Base-by-base conservation (phyloP, 2,329 filamentous ascomycete species). In the Neurospora sp. region DNA sequence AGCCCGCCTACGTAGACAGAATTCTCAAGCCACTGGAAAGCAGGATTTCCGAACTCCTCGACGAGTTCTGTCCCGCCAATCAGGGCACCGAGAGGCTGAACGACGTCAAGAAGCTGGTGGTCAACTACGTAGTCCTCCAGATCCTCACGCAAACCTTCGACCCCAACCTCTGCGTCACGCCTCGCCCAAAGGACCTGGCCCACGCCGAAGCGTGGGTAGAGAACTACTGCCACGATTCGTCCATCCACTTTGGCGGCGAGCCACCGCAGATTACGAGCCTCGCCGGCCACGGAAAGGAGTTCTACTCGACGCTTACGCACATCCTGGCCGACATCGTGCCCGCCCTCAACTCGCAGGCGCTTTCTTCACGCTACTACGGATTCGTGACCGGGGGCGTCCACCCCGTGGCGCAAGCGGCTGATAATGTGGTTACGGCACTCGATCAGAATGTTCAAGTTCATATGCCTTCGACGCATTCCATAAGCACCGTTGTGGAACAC, bases 391-490 rank as follows among this genome's bases (percentile, higher is more conserved):
- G 95, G 65, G 91, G 92, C 15, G 84, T 86, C 8, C 91, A 94
- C 0, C 92, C 93, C 6, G 88, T 93, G 33, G 93, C 93, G 39
- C 86, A 91, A 74, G 87, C 92, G 69, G 94, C 93, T 1, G 95
- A 97, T 78, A 91, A 93, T 73, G 81, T 97, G n/a, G 93, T 95
- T 71, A 89, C 89, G 5, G 86, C 87, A 8, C 86, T 90, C 71
- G 94, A 97, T 77, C 92, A 97, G 78, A 97, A 94, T 78, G 89
- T 93, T 4, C 86, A 90, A 70, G 92, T 97, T 0, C 93, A 97
- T 78, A 83, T 97, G 1, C 90, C 92, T 0, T 82, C 83, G 17
- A 40, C n/a, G 23, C 91, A 97, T 78, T 91, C 89, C 0, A 85
- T 94, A 38, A 86, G 88, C 23, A 96, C 93, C 0, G 86, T 89